These are phyloP conservation scores for Suhomyces coccinellae DNA, from an alignment of 1,139 yeast species.

Conservation along the genomic window DNA sequence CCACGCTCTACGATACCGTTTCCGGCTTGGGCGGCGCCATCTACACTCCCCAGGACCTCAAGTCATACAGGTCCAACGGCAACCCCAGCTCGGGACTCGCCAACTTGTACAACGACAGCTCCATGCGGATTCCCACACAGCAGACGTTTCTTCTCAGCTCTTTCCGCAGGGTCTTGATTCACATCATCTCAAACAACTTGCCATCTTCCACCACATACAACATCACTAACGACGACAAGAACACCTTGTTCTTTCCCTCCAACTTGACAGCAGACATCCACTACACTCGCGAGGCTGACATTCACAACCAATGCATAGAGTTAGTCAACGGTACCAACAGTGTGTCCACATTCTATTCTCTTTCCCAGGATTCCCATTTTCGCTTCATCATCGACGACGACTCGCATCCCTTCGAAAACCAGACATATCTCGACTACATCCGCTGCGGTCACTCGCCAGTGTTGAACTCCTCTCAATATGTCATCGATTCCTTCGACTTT, in stretches of 20 bases:
- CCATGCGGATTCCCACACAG: conserved; percentile 10
- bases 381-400: conserved; percentile 38
- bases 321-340: conserved; percentile 17
- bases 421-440: conserved; percentile 36
- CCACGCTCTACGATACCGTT: conserved; percentile 29
- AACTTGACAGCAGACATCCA: conserved; percentile 11
- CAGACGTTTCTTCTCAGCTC: conserved; percentile 41
- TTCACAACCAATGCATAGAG: conserved; percentile 8
- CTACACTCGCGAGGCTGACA: conserved; percentile 6
- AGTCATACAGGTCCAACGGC: background rate
- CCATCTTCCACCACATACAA: conserved; percentile 21
- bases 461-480: conserved; percentile 38
- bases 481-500: conserved; percentile 13
- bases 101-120: conserved; percentile 9
- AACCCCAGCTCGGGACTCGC: background rate
- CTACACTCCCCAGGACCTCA: conserved; percentile 31
- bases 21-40: conserved; percentile 21
- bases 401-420: conserved; percentile 30
- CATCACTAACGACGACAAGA: conserved; percentile 23
- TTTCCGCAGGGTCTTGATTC: conserved; percentile 42
- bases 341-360: conserved; percentile 17
- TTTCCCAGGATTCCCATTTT: conserved; percentile 33
- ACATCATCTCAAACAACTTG: conserved; percentile 32
- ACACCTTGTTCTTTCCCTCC: conserved; percentile 21
- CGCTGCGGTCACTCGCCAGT: conserved; percentile 64